phyloP scores from a whole-genome alignment of 139 green algal species.

The Tetratostichococcus sp. region DNA sequence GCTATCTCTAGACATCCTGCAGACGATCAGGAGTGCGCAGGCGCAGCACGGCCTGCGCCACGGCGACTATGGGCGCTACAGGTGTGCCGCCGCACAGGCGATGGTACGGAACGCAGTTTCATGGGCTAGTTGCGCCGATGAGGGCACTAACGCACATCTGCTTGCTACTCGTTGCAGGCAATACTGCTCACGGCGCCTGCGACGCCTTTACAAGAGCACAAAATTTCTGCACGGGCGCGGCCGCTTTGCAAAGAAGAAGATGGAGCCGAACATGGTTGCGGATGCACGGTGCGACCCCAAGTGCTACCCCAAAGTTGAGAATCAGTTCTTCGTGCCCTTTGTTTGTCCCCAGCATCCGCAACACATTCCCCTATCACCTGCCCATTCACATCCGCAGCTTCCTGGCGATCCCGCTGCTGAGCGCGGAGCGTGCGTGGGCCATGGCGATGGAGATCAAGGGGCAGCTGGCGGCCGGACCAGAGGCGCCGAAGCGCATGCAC shows the following conservation, averaged over 20 bases:
- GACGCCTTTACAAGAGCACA: constrained; percentile 71
- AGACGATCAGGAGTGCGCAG: constrained; percentile 56
- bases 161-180: constrained; percentile 63
- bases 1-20: constrained; percentile 29
- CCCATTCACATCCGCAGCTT: no score
- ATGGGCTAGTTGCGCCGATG: no score
- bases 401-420: constrained; percentile 79
- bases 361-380: no score
- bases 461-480: constrained; percentile 41
- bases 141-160: no score
- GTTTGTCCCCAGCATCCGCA: no score
- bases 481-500: constrained; percentile 57
- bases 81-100: no score
- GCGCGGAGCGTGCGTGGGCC: constrained; percentile 81
- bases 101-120: no score
- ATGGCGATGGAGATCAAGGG: constrained; percentile 89
- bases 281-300: constrained; percentile 63
- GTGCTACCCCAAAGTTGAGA: no score
- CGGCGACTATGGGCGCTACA: constrained; percentile 75
- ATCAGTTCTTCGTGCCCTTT: no score
- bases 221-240: constrained; percentile 83
- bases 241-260: constrained; percentile 75
- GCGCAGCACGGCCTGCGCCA: constrained; percentile 76
- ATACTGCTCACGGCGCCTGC: constrained; percentile 76
- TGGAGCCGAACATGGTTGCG: constrained; percentile 58